Evolutionary conservation across 1,284 basidiomycete species (phyloP), one percentile per base, ranked within the genome.

Genomic region (Phellopilus nigrolimitatus): DNA sequence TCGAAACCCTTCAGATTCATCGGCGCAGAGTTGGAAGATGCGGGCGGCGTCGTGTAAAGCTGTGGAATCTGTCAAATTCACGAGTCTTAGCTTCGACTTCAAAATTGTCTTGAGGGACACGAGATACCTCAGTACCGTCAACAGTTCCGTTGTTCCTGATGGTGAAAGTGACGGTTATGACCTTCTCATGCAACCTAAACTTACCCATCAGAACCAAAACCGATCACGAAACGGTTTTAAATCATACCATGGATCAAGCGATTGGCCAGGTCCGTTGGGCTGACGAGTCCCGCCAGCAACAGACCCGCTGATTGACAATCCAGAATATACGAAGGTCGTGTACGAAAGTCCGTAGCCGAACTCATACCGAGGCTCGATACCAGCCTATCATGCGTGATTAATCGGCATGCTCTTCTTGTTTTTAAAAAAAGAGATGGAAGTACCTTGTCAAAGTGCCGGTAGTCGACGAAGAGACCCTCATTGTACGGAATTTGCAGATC

Each of bases 281-380:
- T 62, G 62, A 15, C 61, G 57, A 7, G 57, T 59, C 15, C 61
- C 59, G 71, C 66, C 62, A 7, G 59, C 24, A 4, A 19, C 43
- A 3, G 63, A 62, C 3, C 61, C 61, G 37, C 53, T 60, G 37
- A 66, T 59, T 17, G 54, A 56, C n/a, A 92, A 66, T 17, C 73
- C 65, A 22, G 72, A 76, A 62, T 88, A 90, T 27, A 75, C 68
- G 66, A 95, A 97, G 0, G 68, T 76, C 30, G 92, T 87, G 71
- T 95, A 95, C 53, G 84, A 88, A 59, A 95, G 66, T 0, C 91
- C 91, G 64, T 81, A 91, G 0, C 91, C 91, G 63, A 93, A 94
- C 61, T 86, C 83, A 64, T 75, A 85, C 28, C 81, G 78, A 30
- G 82, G 81, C 15, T 71, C 69, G 55, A 85, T 80, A 52, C 77